Evolutionary conservation across 768 basidiomycete species (phyloP).

Genomic region (Rhizopogon salebrosus): DNA sequence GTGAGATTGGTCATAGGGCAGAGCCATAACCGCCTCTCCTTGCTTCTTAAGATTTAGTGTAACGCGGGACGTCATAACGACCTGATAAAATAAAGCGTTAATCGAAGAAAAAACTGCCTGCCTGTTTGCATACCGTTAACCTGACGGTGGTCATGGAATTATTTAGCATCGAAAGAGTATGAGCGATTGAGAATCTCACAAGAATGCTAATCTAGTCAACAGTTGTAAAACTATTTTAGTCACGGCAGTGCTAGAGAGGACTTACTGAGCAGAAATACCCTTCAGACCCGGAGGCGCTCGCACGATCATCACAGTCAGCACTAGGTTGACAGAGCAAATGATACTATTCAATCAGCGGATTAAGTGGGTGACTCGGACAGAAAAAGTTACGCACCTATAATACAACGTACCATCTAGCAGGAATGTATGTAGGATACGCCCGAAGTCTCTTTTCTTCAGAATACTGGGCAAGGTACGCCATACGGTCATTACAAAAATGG

Average conservation of each 20-base stretch:
- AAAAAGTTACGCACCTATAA: slow-evolving; percentile 29
- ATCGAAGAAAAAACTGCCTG: not conserved
- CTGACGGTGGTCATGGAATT: slow-evolving; percentile 25
- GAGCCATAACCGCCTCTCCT: not conserved
- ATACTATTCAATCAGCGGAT: slow-evolving; percentile 23
- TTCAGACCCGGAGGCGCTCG: slow-evolving; percentile 38
- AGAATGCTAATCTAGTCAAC: not conserved
- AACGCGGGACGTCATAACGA: not conserved
- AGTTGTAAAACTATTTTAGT: not conserved
- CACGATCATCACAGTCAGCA: slow-evolving; percentile 43
- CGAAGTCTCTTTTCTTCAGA: slow-evolving; percentile 21
- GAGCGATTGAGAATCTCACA: not conserved
- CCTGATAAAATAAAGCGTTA: not conserved
- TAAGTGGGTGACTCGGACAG: not conserved
- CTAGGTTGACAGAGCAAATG: slow-evolving; percentile 40
- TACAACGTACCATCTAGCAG: slow-evolving; percentile 44
- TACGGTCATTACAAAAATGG: slow-evolving; percentile 35
- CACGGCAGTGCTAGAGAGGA: slow-evolving; percentile 4
- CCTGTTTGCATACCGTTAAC: not conserved
- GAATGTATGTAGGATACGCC: slow-evolving; percentile 33
- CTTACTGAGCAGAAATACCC: slow-evolving; percentile 45
- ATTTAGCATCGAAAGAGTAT: slow-evolving; percentile 31
- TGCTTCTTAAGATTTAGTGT: not conserved
- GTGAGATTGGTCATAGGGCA: not conserved
- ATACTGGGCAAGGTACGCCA: slow-evolving; percentile 33